These are phyloP conservation scores for Apiospora marii DNA, from an alignment of 2,329 filamentous ascomycete genomes.

Conservation along the genomic window DNA sequence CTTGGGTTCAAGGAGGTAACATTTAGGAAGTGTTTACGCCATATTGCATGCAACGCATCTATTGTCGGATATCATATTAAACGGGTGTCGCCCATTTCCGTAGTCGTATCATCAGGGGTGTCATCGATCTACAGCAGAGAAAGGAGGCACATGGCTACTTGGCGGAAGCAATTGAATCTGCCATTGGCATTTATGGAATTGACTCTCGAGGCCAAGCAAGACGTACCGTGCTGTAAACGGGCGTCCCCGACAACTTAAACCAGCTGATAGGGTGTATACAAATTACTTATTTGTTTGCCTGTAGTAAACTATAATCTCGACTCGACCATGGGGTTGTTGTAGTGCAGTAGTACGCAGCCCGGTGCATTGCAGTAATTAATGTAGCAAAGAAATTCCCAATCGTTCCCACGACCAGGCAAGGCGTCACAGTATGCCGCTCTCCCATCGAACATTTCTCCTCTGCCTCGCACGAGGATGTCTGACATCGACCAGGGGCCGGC, in stretches of 20 bases:
- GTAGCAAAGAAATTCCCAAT: constrained; percentile 15
- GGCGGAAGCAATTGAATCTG: background rate
- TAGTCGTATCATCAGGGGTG: too few species aligned
- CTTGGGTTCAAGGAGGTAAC: background rate
- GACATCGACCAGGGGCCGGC: background rate
- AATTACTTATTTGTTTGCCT: constrained; percentile 16
- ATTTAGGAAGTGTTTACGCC: background rate
- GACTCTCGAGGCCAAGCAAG: too few species aligned
- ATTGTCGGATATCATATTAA: background rate
- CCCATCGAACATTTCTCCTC: background rate
- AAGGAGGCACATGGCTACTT: too few species aligned
- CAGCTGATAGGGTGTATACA: background rate
- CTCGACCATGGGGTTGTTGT: background rate
- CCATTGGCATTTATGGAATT: background rate
- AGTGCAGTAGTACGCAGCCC: background rate
- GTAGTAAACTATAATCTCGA: constrained; percentile 11
- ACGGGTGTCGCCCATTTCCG: background rate
- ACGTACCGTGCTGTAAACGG: background rate
- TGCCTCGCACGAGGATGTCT: constrained; percentile 6
- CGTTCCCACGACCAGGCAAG: background rate
- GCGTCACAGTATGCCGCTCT: background rate
- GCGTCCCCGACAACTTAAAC: background rate
- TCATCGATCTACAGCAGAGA: too few species aligned
- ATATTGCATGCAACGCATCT: constrained; percentile 1
- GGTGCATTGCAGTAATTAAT: constrained; percentile 13